Evolutionary conservation across 129 eudicot species (phyloP).

Genomic region (Chrysanthemum lavandulifolium): DNA sequence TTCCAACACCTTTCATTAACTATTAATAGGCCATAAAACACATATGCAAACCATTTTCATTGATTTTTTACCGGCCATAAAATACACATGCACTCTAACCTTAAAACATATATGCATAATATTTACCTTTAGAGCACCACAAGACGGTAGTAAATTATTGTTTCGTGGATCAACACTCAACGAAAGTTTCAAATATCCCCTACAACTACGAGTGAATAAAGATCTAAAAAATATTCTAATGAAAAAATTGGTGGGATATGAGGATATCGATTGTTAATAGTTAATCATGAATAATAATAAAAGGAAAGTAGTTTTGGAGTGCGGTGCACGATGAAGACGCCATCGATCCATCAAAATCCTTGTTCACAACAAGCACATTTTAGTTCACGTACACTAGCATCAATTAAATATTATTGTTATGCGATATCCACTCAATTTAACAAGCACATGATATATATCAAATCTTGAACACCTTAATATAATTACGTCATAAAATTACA

Average conservation of each 20-base stretch:
- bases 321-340: too few species aligned
- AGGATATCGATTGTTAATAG: too few species aligned
- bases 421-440: conserved; percentile 7
- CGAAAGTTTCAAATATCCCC: not conserved
- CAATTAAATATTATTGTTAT: not conserved
- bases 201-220: not conserved
- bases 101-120: too few species aligned
- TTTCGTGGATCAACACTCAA: not conserved
- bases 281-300: too few species aligned
- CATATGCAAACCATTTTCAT: too few species aligned
- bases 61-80: too few species aligned
- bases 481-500: not conserved
- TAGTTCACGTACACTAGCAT: not conserved
- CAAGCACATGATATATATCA: not conserved
- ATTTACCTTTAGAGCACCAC: not conserved
- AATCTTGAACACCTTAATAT: not conserved
- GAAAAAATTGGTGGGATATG: not conserved
- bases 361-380: conserved; percentile 5
- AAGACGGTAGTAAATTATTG: not conserved
- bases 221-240: not conserved
- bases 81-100: too few species aligned
- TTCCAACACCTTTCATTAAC: too few species aligned
- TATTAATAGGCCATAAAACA: too few species aligned
- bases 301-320: too few species aligned
- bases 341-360: conserved; percentile 9